Percentiles rank a stretch among this genome's conserved stretches.
Evolutionary conservation across 2,329 filamentous ascomycete species (phyloP).

Genomic region (Trichoderma aggressivum): DNA sequence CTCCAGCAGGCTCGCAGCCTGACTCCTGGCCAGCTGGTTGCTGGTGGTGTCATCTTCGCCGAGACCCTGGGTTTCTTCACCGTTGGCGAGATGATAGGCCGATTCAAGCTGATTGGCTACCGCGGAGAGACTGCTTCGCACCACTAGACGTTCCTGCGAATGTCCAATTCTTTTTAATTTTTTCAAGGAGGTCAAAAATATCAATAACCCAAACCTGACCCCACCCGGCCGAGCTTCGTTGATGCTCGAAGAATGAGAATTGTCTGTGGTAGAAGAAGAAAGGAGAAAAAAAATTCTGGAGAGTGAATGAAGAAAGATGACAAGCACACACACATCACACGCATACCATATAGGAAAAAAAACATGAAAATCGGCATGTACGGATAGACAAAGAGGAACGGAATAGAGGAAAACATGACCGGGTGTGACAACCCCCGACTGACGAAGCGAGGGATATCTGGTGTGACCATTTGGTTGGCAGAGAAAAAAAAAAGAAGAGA

Average conservation of each 20-base stretch:
- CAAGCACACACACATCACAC: background rate
- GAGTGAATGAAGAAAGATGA: background rate
- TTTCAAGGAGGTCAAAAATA: background rate
- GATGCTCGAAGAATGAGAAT: background rate
- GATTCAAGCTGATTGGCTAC: slow-evolving; percentile 95
- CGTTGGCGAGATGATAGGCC: slow-evolving; percentile 92
- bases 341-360: background rate
- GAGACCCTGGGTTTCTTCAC: slow-evolving; percentile 97
- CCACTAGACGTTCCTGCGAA: slow-evolving; percentile 45
- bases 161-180: background rate
- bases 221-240: background rate
- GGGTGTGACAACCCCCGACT: background rate
- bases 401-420: slow-evolving; percentile 13
- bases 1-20: slow-evolving; percentile 63
- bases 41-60: slow-evolving; percentile 73
- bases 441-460: slow-evolving; percentile 1
- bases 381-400: slow-evolving; percentile 16
- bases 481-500: background rate
- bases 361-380: slow-evolving; percentile 12
- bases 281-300: background rate
- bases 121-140: slow-evolving; percentile 63
- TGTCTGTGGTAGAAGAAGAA: background rate
- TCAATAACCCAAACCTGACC: background rate
- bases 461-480: slow-evolving; percentile 2
- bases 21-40: slow-evolving; percentile 65